These are phyloP conservation scores for Didymella exigua DNA, from an alignment of 2,329 filamentous ascomycete genomes.

Conservation along the genomic window DNA sequence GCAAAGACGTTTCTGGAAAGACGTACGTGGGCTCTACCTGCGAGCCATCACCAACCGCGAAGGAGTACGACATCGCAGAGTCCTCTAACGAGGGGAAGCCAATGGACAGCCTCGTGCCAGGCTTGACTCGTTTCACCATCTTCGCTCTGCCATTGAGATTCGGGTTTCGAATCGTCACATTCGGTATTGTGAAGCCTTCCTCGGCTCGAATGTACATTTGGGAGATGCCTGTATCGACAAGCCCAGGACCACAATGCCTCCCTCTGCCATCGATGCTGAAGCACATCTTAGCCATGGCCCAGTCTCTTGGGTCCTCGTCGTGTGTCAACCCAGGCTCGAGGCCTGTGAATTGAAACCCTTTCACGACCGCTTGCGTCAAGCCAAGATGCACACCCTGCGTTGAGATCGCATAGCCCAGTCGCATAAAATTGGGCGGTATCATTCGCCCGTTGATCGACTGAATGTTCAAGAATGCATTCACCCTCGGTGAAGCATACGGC, in stretches of 20 bases:
- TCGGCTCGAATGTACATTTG: conserved; percentile 46
- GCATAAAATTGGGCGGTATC: conserved; percentile 15
- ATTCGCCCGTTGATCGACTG: conserved; percentile 30
- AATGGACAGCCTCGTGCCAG: conserved; percentile 37
- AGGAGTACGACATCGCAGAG: conserved; percentile 29
- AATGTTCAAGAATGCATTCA: conserved; percentile 47
- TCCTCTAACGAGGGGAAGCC: conserved; percentile 29
- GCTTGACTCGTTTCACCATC: conserved; percentile 39
- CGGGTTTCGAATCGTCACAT: conserved; percentile 39
- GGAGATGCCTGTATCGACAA: conserved; percentile 43
- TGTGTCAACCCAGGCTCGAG: conserved; percentile 39
- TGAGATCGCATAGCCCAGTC: conserved; percentile 39
- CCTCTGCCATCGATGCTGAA: conserved; percentile 34
- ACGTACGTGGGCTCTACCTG: conserved; percentile 38
- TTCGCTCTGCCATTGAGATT: conserved; percentile 33
- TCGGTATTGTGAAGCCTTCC: conserved; percentile 34
- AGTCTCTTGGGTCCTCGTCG: conserved; percentile 37
- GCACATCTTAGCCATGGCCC: conserved; percentile 43
- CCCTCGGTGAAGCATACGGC: conserved; percentile 35
- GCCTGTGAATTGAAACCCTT: conserved; percentile 29
- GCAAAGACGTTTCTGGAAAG: conserved; percentile 28
- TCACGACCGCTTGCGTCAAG: conserved; percentile 30
- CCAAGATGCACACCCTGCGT: conserved; percentile 39
- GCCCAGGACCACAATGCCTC: conserved; percentile 32
- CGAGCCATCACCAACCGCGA: conserved; percentile 34